Base-by-base conservation (phyloP, 805 yeast genomes). In the Dipodascopsis uninucleata region DNA sequence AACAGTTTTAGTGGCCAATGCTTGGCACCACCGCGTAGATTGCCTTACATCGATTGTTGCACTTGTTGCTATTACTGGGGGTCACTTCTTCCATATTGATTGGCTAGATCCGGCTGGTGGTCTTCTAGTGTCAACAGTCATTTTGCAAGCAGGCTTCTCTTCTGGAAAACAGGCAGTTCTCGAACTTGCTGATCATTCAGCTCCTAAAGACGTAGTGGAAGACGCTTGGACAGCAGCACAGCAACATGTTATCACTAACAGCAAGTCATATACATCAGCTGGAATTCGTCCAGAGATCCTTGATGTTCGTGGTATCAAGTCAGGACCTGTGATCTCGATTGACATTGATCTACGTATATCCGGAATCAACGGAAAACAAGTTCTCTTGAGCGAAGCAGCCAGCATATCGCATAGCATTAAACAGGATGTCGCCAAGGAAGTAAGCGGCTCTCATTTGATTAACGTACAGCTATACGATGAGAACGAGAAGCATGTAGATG, bases 1-100 rank as follows among this genome's bases (percentile, higher is more conserved):
- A 0, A 86, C 87, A 52, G 97, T 93, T 3, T 72, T 93, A 37
- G 79, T 86, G 39, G 98, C 98, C 3, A 93, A 93, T 61, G 98
- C 98, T 2, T 93, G 98, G 97, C 98, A 93, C 64, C 98, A 93
- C 62, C 75, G 98, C 52, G 93, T 90, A 8, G 98, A 93, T 61
- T 83, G 95, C 0, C 64, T 93, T 57, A 94, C 97, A 1, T 86
- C 97, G 0, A 72, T 83, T 18, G 97, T 90, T 5, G 97, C 97
- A 0, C 74, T 90, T 17, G 75, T 80, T 3, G 88, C 97, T 1
- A 93, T 93, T 40, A 76, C 94, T 0, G 81, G 89, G 1, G 95
- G 96, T 26, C 81, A 84, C 55, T 70, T 86, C 48, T 76, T 88
- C 51, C 76, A 81, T 52, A 75, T 86, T 31, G 80, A 79, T 34